Conservation (phyloP, 2,329 filamentous ascomycete species). For the Pyrenochaeta sp. region DNA sequence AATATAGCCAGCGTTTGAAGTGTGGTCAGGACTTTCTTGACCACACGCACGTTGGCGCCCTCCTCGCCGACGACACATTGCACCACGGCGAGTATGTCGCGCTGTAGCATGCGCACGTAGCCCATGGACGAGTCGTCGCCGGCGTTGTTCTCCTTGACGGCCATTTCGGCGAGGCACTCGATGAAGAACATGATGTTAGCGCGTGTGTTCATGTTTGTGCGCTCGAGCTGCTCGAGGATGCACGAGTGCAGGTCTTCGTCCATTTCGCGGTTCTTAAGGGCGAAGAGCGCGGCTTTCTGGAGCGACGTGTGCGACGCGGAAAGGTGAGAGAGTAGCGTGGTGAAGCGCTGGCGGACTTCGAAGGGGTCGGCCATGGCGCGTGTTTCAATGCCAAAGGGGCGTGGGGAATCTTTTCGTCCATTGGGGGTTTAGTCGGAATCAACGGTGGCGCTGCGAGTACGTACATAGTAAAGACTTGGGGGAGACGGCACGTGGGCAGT, state of each 20-base stretch:
- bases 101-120: constrained; percentile 93
- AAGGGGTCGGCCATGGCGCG: constrained; percentile 81
- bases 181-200: constrained; percentile 99
- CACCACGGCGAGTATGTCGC: constrained; percentile 89
- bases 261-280: constrained; percentile 90
- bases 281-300: constrained; percentile 93
- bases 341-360: constrained; percentile 98
- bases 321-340: constrained; percentile 84
- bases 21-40: constrained; percentile 78
- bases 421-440: too few relatives aligned
- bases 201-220: constrained; percentile 94
- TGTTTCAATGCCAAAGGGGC: too few relatives aligned
- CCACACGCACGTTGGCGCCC: constrained; percentile 92
- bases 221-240: constrained; percentile 93
- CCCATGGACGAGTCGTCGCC: constrained; percentile 72
- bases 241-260: constrained; percentile 97
- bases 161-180: constrained; percentile 90
- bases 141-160: constrained; percentile 74
- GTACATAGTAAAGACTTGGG: too few relatives aligned
- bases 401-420: too few relatives aligned
- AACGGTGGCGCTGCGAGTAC: too few relatives aligned
- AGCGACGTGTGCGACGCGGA: constrained; percentile 89
- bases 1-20: constrained; percentile 76
- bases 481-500: too few relatives aligned
- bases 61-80: constrained; percentile 91